Evolutionary conservation across 164 flowering plant species (phyloP).

Genomic region (Nymphaea colorata): DNA sequence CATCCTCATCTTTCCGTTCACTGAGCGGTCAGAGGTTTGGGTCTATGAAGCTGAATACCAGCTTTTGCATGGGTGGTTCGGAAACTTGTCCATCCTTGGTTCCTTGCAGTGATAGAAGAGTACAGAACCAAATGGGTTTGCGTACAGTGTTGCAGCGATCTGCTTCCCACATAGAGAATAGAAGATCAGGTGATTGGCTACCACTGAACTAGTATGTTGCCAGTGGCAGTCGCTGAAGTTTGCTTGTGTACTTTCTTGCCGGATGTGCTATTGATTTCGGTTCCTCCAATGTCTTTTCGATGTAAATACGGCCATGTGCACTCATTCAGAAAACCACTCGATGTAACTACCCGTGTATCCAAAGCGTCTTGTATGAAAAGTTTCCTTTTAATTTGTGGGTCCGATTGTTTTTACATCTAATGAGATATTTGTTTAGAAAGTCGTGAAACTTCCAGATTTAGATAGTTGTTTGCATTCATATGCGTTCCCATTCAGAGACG

Average conservation of each 20-base stretch:
- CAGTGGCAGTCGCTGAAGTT: constrained; percentile 31
- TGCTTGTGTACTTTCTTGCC: not conserved
- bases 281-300: too few species aligned
- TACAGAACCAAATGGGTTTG: constrained; percentile 24
- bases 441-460: too few species aligned
- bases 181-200: constrained; percentile 32
- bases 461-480: too few species aligned
- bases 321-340: too few species aligned
- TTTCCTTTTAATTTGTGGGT: too few species aligned
- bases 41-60: constrained; percentile 45
- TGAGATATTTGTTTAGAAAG: too few species aligned
- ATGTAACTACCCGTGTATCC: too few species aligned
- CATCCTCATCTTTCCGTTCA: constrained; percentile 39
- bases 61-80: constrained; percentile 60
- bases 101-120: constrained; percentile 21
- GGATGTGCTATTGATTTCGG: too few species aligned
- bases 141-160: constrained; percentile 50
- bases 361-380: too few species aligned
- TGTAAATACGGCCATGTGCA: too few species aligned
- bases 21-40: constrained; percentile 64
- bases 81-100: constrained; percentile 36
- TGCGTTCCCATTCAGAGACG: too few species aligned
- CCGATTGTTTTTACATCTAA: too few species aligned
- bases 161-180: constrained; percentile 34
- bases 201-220: constrained; percentile 43